Conservation (phyloP, 164 flowering plant species). For the Akebia trifoliata region DNA sequence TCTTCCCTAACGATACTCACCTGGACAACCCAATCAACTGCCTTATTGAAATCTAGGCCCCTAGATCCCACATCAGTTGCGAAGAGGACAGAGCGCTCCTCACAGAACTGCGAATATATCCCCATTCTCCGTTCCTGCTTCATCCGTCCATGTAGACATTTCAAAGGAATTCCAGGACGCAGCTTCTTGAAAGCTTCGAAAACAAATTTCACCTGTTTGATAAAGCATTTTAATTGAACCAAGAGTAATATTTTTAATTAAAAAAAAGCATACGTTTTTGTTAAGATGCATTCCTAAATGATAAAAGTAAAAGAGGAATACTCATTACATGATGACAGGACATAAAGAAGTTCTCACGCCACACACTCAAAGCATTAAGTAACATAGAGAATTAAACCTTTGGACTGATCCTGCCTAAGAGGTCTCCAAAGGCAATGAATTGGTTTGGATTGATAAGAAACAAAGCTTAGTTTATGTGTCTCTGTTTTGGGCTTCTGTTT, state of each 20-base stretch:
- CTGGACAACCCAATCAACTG: slow-evolving; percentile 99
- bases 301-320: no score
- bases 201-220: slow-evolving; percentile 70
- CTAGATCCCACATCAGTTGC: slow-evolving; percentile 89
- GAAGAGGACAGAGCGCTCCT: slow-evolving; percentile 65
- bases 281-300: no score
- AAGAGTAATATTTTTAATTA: neutral
- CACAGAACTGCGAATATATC: slow-evolving; percentile 65
- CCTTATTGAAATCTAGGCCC: slow-evolving; percentile 88
- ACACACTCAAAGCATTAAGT: no score
- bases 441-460: no score
- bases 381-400: no score
- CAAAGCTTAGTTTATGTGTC: no score
- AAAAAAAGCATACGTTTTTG: neutral
- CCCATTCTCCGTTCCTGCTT: slow-evolving; percentile 69
- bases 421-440: no score
- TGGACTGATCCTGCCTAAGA: no score
- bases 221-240: neutral
- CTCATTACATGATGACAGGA: no score
- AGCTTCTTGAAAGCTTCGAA: slow-evolving; percentile 85
- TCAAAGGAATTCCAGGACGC: slow-evolving; percentile 88
- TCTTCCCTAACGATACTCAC: slow-evolving; percentile 22
- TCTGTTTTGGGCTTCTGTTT: no score
- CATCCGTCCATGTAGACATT: slow-evolving; percentile 89
- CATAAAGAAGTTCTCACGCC: neutral